phyloP scores from a whole-genome alignment of 257 asterid genomes.

The Nemophila menziesii region DNA sequence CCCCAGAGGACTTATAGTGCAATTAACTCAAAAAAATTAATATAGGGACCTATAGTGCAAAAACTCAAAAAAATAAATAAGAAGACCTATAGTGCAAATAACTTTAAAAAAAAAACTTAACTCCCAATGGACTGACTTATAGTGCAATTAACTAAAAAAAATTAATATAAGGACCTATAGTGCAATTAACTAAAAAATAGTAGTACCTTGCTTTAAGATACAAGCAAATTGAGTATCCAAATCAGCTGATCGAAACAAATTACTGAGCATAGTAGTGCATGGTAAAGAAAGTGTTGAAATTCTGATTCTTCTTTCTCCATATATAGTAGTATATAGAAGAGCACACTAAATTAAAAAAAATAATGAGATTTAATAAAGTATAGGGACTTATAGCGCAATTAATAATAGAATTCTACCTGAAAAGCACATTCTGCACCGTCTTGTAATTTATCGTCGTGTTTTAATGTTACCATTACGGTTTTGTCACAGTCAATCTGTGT shows the following conservation, averaged over 20 bases:
- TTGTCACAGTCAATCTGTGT: slow-evolving; percentile 92
- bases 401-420: slow-evolving; percentile 47
- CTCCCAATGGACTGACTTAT: no score
- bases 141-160: no score
- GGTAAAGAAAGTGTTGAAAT: slow-evolving; percentile 90
- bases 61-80: no score
- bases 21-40: no score
- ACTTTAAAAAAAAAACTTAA: no score
- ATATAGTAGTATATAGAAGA: slow-evolving; percentile 86
- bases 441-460: slow-evolving; percentile 93
- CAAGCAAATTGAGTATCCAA: slow-evolving; percentile 91
- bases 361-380: not conserved
- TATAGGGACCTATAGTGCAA: not conserved
- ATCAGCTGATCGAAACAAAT: slow-evolving; percentile 92
- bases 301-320: slow-evolving; percentile 96
- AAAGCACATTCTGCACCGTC: slow-evolving; percentile 92
- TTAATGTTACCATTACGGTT: slow-evolving; percentile 83
- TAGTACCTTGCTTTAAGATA: slow-evolving; percentile 73
- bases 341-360: slow-evolving; percentile 54
- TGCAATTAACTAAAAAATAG: slow-evolving; percentile 2
- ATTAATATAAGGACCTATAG: no score
- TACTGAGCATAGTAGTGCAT: slow-evolving; percentile 83
- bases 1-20: no score
- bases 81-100: not conserved
- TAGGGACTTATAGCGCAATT: not conserved